Base-by-base conservation (phyloP, 2,329 filamentous ascomycete species). In the Aspergillaceae sp. region DNA sequence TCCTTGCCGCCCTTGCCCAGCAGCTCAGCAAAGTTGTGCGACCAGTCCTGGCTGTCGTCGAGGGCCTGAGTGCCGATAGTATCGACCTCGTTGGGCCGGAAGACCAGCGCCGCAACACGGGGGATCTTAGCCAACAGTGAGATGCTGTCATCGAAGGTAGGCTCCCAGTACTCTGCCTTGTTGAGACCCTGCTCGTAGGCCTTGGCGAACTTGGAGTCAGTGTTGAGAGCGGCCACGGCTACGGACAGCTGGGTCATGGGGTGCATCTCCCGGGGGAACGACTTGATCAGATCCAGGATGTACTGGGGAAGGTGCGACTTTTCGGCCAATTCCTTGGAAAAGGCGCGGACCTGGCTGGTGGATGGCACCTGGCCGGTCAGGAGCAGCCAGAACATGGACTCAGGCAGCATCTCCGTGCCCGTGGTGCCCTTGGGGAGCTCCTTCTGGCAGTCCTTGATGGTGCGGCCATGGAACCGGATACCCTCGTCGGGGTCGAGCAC, bases 321-420 rank as follows among this genome's bases (percentile, higher is more conserved):
- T 66, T 90, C 84, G 43, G 92, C 92, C 27, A 97, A 77, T 68
- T 97, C 84, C 48, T 83, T 80, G 41, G 88, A 94, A 59, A 98
- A 82, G 40, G 72, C 75, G 59, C 91, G 86, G 52, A 92, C 81
- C 70, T 98, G 92, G 51, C 74, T 74, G 26, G 83, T 84, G 1
- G 86, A 87, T 27, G 92, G 92, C 26, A 97, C 86, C 69, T 94
- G 79, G 49, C 92, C 92, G 7, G 92, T 98, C 57, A 98, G 77
- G 43, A 98, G 82, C 37, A 97, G 82, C 92, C 92, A 98, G 78
- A 98, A 98, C 92, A 98, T 98, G 69, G 91, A 83, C 72, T 98
- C 92, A 41, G 92, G 92, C 8, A 97, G 80, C 92, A 97, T 98
- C 73, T 97, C 91, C 4, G 88, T 94, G 60, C 91, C 67, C 2